Evolutionary conservation across 2,329 filamentous ascomycete species (phyloP), one percentile per base, ranked within the genome.

Genomic region (Fusarium sp.): DNA sequence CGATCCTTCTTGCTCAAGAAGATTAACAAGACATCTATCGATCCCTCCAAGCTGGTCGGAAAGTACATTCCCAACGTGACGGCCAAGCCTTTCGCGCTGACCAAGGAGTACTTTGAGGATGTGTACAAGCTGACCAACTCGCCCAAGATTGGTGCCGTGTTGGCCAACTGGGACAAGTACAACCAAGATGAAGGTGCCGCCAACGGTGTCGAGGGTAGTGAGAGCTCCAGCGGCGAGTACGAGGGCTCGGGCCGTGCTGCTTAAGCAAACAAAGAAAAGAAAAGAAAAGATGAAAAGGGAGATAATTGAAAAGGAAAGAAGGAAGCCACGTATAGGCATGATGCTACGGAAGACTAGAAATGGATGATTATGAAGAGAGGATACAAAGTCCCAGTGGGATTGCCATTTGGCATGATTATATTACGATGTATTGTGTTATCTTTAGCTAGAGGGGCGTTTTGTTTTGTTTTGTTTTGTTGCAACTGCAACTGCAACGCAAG

Each of bases 51-150:
- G 86, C 83, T 99, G 75, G 87, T 99, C 71, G 96, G 96, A 75
- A 99, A 99, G 83, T 99, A 99, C 83, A 98, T 99, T 71, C 96
- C 96, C 73, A 99, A 99, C 81, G 96, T 99, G 71, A 99, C 96
- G 56, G 96, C 96, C 59, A 90, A 90, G 81, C 96, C 96, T 17
- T 99, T 99, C 78, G 93, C 94, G 79, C 85, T 99, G 70, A 97
- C 94, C 55, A 97, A 94, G 86, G 96, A 98, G 83, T 99, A 99
- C 83, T 99, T 99, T 81, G 95, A 99, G 86, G 96, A 98, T 77
- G 96, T 99, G 49, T 98, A 98, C 83, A 89, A 89, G 74, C 82
- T 99, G 77, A 99, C 96, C 54, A 97, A 96, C 82, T 89, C 87
- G 60, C 88, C 88, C 69, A 87, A 90, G 80, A 94, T 94, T 76